These are phyloP conservation scores for Deinandra increscens DNA, from an alignment of 129 eudicot genomes.

Conservation along the genomic window DNA sequence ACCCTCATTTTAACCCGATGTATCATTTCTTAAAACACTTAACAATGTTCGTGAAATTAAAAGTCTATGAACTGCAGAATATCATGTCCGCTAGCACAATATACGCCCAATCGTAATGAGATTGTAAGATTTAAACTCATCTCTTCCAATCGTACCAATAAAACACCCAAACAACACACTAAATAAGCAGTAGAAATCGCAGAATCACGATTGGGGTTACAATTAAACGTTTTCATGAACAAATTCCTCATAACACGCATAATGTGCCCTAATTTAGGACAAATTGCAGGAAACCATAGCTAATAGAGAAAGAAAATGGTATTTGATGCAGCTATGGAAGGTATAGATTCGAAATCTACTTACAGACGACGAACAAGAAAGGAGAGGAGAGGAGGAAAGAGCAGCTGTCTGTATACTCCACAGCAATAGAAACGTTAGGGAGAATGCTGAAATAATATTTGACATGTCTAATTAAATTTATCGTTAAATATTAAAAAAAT, in stretches of 20 bases:
- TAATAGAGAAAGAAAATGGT: neutral
- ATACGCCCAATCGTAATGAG: constrained; percentile 1
- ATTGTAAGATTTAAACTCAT: constrained; percentile 13
- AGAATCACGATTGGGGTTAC: constrained; percentile 1
- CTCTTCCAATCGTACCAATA: neutral
- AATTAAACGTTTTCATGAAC: constrained; percentile 9
- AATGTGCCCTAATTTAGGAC: constrained; percentile 27
- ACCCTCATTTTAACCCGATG: constrained; percentile 1
- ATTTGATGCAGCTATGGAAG: neutral
- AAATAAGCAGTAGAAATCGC: neutral
- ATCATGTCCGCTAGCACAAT: neutral
- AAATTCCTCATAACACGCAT: constrained; percentile 5
- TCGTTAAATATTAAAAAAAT: no score
- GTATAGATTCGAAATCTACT: constrained; percentile 11
- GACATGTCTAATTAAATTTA: no score
- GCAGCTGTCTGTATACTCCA: neutral
- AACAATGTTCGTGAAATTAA: neutral
- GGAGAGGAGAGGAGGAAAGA: constrained; percentile 14
- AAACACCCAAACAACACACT: neutral
- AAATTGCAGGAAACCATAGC: neutral
- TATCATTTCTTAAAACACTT: neutral
- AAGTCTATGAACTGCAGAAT: neutral
- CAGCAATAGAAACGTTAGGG: constrained; percentile 11
- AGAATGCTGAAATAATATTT: no score
- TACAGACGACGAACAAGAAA: constrained; percentile 17